Percentiles rank a stretch among this genome's conserved stretches.
Evolutionary conservation across 1,284 basidiomycete species (phyloP).

Genomic region (Coniferiporia weirii): DNA sequence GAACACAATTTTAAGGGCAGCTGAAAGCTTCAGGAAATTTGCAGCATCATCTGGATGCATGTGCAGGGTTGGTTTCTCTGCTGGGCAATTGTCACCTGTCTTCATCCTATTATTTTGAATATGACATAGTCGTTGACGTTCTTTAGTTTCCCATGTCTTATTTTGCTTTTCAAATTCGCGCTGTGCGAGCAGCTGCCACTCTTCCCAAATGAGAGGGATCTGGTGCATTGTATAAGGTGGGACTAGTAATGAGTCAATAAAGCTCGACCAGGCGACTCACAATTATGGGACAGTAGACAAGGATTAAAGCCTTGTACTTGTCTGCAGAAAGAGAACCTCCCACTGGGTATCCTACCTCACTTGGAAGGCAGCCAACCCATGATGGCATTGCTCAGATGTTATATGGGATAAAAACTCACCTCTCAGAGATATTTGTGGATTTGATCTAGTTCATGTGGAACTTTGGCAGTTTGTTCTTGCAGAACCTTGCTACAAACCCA

Average conservation of each 20-base stretch:
- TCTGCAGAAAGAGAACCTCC: conserved; percentile 16
- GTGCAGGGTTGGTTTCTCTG: background rate
- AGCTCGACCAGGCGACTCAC: conserved; percentile 2
- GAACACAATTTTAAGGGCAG: conserved; percentile 20
- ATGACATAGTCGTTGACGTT: no score
- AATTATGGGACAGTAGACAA: conserved; percentile 11
- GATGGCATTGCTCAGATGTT: conserved; percentile 4
- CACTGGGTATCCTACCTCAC: conserved; percentile 14
- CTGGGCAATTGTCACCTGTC: background rate
- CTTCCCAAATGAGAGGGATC: conserved; percentile 20
- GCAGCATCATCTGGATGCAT: conserved; percentile 13
- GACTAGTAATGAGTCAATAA: background rate
- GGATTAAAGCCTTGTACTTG: conserved; percentile 12
- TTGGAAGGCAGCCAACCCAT: conserved; percentile 14
- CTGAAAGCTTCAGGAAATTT: conserved; percentile 16
- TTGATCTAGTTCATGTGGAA: conserved; percentile 12
- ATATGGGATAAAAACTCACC: background rate
- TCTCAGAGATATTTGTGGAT: conserved; percentile 8
- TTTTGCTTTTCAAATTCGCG: conserved; percentile 8
- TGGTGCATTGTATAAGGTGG: background rate
- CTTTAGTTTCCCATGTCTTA: conserved; percentile 14
- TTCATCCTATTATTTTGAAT: background rate
- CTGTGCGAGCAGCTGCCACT: conserved; percentile 13
- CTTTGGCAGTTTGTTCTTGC: conserved; percentile 3
- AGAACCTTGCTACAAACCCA: conserved; percentile 10